Percentiles rank a stretch among this genome's conserved stretches.
Evolutionary conservation across 2,329 filamentous ascomycete genomes (phyloP).

Genomic region (Paecilomyces sp.): DNA sequence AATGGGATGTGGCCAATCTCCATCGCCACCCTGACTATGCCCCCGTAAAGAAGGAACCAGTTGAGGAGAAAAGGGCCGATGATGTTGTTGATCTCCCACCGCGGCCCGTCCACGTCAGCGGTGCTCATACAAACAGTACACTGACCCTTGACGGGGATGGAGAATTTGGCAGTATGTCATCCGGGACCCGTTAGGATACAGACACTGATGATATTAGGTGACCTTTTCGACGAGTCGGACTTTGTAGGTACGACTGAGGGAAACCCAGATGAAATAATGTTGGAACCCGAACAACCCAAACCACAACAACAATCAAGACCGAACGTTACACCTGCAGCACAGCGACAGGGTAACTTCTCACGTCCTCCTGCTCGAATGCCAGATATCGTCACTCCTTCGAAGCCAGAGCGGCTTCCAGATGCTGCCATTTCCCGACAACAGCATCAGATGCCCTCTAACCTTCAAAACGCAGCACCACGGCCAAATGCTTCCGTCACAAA

Average conservation of each 20-base stretch:
- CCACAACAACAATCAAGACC: constrained; percentile 19
- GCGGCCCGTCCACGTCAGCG: constrained; percentile 12
- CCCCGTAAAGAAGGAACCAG: constrained; percentile 51
- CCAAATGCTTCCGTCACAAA: constrained; percentile 12
- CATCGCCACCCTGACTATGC: constrained; percentile 73
- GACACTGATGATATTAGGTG: constrained; percentile 21
- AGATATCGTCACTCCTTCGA: constrained; percentile 29
- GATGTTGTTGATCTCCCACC: constrained; percentile 43
- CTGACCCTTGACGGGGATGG: constrained; percentile 31
- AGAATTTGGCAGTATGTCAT: constrained; percentile 35
- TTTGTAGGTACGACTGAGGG: constrained; percentile 63
- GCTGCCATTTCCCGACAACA: constrained; percentile 11
- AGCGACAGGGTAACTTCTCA: constrained; percentile 11
- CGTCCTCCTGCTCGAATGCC: constrained; percentile 11
- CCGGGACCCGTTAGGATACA: background rate
- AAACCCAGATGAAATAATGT: constrained; percentile 68
- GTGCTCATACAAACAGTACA: constrained; percentile 20
- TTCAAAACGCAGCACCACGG: constrained; percentile 10
- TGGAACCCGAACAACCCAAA: constrained; percentile 35
- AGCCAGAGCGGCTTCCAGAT: constrained; percentile 25
- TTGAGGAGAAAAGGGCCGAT: constrained; percentile 33
- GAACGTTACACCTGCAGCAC: constrained; percentile 13
- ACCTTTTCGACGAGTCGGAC: constrained; percentile 70
- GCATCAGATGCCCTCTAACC: constrained; percentile 11
- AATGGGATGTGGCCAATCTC: constrained; percentile 71